A percentile compares a stretch with the other conserved stretches of the same genome.
Conservation (phyloP, 176 grass and related monocot genomes). For the Olyra latifolia region DNA sequence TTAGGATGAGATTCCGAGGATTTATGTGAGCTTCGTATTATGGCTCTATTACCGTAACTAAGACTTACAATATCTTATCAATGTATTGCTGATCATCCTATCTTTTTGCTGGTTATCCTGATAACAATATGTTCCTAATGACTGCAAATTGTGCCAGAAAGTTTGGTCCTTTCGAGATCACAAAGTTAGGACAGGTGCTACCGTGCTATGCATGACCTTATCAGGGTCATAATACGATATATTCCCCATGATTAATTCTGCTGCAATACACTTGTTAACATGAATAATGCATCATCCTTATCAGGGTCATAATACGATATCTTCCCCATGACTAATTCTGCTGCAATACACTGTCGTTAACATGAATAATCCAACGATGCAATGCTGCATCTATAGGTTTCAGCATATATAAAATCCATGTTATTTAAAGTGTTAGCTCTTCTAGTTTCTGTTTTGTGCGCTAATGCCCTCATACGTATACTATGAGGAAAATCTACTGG, state of each 20-base stretch:
- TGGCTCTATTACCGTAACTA: not conserved
- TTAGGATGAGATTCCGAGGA: not conserved
- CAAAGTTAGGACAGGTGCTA: not conserved
- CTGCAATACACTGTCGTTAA: not conserved
- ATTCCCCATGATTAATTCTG: not conserved
- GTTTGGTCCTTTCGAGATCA: not conserved
- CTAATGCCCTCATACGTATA: not conserved
- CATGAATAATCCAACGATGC: not conserved
- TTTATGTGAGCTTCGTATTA: not conserved
- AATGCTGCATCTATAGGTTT: not conserved
- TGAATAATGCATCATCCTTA: not conserved
- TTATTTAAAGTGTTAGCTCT: not conserved
- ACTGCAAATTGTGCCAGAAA: not conserved
- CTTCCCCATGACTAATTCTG: not conserved
- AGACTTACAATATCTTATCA: not conserved
- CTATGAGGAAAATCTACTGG: not conserved
- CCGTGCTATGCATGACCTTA: not conserved
- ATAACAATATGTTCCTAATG: constrained; percentile 4
- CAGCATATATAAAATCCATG: not conserved
- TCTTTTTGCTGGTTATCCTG: not conserved
- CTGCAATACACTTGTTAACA: not conserved
- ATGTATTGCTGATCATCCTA: not conserved
- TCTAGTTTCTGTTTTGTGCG: constrained; percentile 6
- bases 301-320: not conserved
- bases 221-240: not conserved